Conservation (phyloP, 495 filamentous ascomycete species). For the Xylaria sp. region DNA sequence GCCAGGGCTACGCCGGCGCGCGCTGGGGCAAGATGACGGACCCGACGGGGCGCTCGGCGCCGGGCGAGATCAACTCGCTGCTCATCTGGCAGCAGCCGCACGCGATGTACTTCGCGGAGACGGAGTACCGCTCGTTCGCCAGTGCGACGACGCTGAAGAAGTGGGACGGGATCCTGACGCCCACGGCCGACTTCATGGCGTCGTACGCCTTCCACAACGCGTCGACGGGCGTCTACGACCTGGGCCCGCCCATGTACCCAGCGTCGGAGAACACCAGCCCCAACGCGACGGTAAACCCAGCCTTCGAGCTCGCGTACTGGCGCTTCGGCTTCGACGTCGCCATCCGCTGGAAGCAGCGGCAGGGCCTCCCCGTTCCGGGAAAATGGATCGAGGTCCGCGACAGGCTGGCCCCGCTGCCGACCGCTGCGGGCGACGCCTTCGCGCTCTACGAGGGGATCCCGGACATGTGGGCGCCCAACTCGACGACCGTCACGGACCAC, state of each 20-base stretch:
- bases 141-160: slow-evolving; percentile 45
- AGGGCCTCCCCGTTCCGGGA: slow-evolving; percentile 42
- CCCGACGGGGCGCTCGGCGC: slow-evolving; percentile 60
- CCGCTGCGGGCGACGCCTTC: slow-evolving; percentile 51
- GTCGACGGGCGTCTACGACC: slow-evolving; percentile 53
- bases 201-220: slow-evolving; percentile 56
- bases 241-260: slow-evolving; percentile 62
- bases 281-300: slow-evolving; percentile 57
- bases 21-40: slow-evolving; percentile 68
- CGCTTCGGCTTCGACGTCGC: slow-evolving; percentile 54
- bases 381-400: slow-evolving; percentile 52
- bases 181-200: slow-evolving; percentile 60
- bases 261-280: slow-evolving; percentile 59
- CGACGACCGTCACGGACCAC: slow-evolving; percentile 54
- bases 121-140: slow-evolving; percentile 54
- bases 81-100: slow-evolving; percentile 65
- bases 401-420: slow-evolving; percentile 55
- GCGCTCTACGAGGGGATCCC: slow-evolving; percentile 58
- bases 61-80: slow-evolving; percentile 62
- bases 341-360: slow-evolving; percentile 47
- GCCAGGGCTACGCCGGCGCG: slow-evolving; percentile 60
- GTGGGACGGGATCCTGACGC: slow-evolving; percentile 54
- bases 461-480: slow-evolving; percentile 52
- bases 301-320: slow-evolving; percentile 61
- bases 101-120: slow-evolving; percentile 60